Evolutionary conservation across 768 basidiomycete species (phyloP).

Genomic region (Macrolepiota dolichaula): DNA sequence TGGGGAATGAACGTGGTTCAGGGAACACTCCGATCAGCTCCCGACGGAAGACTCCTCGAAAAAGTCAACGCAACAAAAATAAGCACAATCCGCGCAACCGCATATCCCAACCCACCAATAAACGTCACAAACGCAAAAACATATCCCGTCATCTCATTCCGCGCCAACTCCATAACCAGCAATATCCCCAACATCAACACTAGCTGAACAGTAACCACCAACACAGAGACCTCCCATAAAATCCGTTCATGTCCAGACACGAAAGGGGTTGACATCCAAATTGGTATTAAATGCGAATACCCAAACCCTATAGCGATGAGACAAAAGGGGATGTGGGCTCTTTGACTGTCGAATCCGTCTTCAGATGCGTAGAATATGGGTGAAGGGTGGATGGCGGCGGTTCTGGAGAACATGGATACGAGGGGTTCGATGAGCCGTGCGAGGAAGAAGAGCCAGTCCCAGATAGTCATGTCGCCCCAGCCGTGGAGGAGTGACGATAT

Average conservation of each 20-base stretch:
- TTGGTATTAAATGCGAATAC: background rate
- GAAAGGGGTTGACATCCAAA: background rate
- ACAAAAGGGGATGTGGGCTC: background rate
- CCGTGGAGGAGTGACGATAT: too few species aligned
- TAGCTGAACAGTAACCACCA: background rate
- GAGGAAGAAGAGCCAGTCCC: background rate
- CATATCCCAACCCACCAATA: background rate
- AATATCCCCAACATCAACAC: background rate
- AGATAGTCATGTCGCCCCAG: background rate
- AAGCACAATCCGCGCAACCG: background rate
- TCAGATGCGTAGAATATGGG: background rate
- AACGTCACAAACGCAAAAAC: background rate
- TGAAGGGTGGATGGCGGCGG: background rate
- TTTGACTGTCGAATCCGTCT: background rate
- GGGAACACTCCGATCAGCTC: background rate
- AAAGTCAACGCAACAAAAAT: background rate
- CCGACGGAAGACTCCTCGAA: background rate
- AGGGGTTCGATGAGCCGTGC: background rate
- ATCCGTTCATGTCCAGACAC: background rate
- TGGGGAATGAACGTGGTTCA: background rate
- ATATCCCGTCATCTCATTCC: background rate
- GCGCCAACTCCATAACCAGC: background rate
- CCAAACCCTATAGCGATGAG: background rate
- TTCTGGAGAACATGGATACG: background rate
- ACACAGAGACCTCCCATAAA: background rate